Conservation (phyloP, 2,329 filamentous ascomycete species). For the Dryadomyces quercivorus region DNA sequence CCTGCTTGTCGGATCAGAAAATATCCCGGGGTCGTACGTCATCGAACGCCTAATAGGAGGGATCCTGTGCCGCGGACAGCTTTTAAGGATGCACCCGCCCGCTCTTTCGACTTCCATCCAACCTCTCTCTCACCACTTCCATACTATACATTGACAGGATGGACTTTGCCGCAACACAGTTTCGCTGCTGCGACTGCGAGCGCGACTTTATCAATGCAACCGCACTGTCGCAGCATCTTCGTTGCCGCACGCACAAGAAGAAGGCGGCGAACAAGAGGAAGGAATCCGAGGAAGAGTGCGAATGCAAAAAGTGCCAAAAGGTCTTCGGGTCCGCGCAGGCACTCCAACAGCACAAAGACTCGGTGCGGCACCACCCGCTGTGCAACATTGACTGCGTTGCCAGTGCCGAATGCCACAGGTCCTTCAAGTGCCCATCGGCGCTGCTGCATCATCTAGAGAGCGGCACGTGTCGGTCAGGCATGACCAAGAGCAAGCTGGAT, state of each 20-base stretch:
- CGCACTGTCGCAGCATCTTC: background rate
- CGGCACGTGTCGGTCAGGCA: background rate
- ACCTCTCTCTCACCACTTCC: too few species aligned
- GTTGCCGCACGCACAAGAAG: background rate
- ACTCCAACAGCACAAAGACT: background rate
- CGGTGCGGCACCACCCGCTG: background rate
- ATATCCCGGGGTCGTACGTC: too few species aligned
- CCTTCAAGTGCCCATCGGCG: background rate
- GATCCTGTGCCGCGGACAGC: too few species aligned
- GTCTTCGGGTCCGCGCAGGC: background rate
- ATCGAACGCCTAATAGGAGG: too few species aligned
- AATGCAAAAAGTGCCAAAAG: background rate
- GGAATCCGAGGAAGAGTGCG: background rate
- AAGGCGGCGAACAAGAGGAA: background rate
- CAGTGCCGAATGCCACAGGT: background rate
- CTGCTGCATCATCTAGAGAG: background rate
- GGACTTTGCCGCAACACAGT: background rate
- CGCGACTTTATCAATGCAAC: background rate
- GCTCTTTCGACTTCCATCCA: too few species aligned
- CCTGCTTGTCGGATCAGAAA: too few species aligned
- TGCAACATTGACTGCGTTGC: background rate
- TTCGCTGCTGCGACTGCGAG: background rate
- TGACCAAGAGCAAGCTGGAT: background rate
- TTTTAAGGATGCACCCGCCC: too few species aligned
- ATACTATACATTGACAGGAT: too few species aligned